Base-by-base conservation (phyloP, 192 early-diverging fungal genomes). In the Backusella luteola region DNA sequence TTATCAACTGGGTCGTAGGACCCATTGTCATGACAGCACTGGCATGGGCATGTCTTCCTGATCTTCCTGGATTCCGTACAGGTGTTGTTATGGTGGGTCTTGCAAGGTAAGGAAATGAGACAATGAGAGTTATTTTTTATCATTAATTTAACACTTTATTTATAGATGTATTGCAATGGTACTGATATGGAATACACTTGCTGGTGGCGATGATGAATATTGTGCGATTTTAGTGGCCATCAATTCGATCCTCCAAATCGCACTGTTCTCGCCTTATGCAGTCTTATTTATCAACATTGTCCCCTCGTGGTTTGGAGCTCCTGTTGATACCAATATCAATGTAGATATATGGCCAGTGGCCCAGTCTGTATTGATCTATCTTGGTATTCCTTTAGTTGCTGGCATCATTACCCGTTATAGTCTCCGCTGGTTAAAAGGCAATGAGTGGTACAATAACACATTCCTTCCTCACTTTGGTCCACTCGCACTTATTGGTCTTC, bases 91-190 rank as follows among this genome's bases (percentile, higher is more conserved):
- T 88, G 66, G 87, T 88, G 14, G 87, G 82, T 0, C 21, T 83
- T 41, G 81, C 81, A 23, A 56, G 79, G 79, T 79, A 79, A 69
- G 38, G 38, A 7, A 39, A 39, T 3, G 9, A 39, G 38, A 39
- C 9, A 2, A 39, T 0, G 11, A 39, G 9, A 39, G 8, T 12
- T 3, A 39, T 38, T 38, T 39, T 39, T 39, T 39, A 39, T 39
- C 8, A 9, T 39, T 39, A 7, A 39, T 3, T 39, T 11, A 39
- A 12, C 38, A 39, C 11, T 7, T 35, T 56, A 0, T 87, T 83
- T 42, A 84, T 42, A 81, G 90, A 23, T 93, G 92, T 81, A 93
- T 92, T 77, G 93, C 93, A 41, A 93, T 94, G 92, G 93, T 94
- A 4, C 74, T 94, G 59, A 91, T 94, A 14, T 93, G 93, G 92